phyloP scores from a whole-genome alignment of 2,329 filamentous ascomycete species.

The Blastomyces silverae region DNA sequence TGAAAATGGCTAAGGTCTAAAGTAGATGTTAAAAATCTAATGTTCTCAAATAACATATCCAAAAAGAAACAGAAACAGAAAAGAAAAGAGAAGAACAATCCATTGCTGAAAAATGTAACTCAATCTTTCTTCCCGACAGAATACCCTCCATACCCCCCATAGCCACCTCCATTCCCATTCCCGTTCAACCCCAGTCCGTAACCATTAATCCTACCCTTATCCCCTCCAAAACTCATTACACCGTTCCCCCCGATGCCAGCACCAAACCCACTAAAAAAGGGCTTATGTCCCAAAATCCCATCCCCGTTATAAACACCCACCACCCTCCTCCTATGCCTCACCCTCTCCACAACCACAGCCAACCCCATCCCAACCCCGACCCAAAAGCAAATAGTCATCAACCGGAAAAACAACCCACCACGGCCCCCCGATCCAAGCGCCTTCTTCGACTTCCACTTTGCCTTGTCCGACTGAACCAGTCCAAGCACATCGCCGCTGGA shows the following conservation, averaged over 20 bases:
- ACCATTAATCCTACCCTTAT: constrained; percentile 48
- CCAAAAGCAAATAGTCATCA: constrained; percentile 28
- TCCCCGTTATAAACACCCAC: constrained; percentile 35
- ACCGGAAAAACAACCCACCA: constrained; percentile 27
- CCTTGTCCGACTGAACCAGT: constrained; percentile 23
- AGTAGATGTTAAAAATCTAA: not conserved
- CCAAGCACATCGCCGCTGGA: constrained; percentile 37
- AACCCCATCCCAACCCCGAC: constrained; percentile 34
- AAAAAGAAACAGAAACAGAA: too few species aligned
- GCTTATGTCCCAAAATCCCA: constrained; percentile 40
- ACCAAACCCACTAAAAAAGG: not conserved
- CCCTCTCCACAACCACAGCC: constrained; percentile 36
- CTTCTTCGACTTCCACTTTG: not conserved
- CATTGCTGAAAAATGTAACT: constrained; percentile 16
- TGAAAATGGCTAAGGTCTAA: not conserved
- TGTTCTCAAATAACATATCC: not conserved
- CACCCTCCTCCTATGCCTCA: constrained; percentile 23
- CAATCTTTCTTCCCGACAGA: constrained; percentile 40
- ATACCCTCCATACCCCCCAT: constrained; percentile 34
- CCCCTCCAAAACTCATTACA: constrained; percentile 38
- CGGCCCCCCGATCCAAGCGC: constrained; percentile 9
- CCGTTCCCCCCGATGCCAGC: not conserved
- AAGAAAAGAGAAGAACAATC: not conserved
- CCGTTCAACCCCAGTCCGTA: constrained; percentile 49
- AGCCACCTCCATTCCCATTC: constrained; percentile 25